phyloP scores from a whole-genome alignment of 805 yeast genomes.

The Starmerella cellae region DNA sequence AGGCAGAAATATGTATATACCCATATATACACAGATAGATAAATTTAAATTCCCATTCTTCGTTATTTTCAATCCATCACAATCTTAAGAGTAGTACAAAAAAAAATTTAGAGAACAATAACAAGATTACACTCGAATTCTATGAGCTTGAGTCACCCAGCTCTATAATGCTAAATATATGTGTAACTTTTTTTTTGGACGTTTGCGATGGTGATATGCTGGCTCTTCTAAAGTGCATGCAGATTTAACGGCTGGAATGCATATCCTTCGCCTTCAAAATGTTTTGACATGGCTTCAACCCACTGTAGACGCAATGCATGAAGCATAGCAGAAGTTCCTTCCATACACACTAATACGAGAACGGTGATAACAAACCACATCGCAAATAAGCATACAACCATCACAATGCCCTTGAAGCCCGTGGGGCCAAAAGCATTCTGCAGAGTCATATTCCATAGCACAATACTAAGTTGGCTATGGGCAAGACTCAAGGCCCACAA shows the following conservation, averaged over 20 bases:
- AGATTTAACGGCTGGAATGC: conserved; percentile 51
- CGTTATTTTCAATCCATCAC: too few species aligned
- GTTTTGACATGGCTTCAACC: conserved; percentile 99
- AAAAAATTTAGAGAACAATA: too few species aligned
- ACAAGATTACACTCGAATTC: too few species aligned
- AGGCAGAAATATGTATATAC: too few species aligned
- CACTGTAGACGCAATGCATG: conserved; percentile 94
- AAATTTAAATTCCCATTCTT: too few species aligned
- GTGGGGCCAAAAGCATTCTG: conserved; percentile 60
- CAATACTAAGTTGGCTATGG: conserved; percentile 87
- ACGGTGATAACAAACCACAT: conserved; percentile 94
- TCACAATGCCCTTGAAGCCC: conserved; percentile 52
- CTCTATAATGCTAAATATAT: too few species aligned
- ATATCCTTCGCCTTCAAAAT: conserved; percentile 92
- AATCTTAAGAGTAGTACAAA: too few species aligned
- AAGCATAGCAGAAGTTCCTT: conserved; percentile 97
- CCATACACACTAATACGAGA: conserved; percentile 88
- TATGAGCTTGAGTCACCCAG: too few species aligned
- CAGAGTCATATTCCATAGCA: conserved; percentile 92
- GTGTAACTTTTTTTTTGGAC: too few species aligned
- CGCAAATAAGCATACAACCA: conserved; percentile 67
- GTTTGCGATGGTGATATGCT: too few species aligned
- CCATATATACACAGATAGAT: too few species aligned
- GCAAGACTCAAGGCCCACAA: conserved; percentile 96
- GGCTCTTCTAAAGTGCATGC: too few species aligned